Evolutionary conservation across 2,329 filamentous ascomycete species (phyloP).

Genomic region (Fonsecaea pedrosoi): DNA sequence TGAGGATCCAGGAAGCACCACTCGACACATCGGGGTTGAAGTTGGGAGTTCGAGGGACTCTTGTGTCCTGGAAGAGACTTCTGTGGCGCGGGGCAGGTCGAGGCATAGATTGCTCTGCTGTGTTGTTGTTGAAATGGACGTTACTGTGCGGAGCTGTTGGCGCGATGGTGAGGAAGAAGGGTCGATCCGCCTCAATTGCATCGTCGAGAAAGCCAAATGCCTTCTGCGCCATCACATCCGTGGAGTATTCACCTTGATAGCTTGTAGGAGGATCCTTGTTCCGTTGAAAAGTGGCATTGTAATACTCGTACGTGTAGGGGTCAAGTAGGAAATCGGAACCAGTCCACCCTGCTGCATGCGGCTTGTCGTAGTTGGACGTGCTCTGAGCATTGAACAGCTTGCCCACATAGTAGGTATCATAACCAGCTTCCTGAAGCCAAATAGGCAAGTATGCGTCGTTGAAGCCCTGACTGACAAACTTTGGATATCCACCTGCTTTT

Average conservation of each 20-base stretch:
- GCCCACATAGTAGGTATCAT: slow-evolving; percentile 62
- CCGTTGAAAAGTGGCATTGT: slow-evolving; percentile 68
- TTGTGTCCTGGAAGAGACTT: slow-evolving; percentile 65
- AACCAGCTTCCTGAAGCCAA: slow-evolving; percentile 60
- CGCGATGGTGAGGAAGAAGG: slow-evolving; percentile 72
- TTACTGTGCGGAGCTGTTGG: slow-evolving; percentile 72
- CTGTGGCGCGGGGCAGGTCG: slow-evolving; percentile 64
- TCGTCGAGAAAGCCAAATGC: slow-evolving; percentile 67
- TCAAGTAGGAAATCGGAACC: slow-evolving; percentile 54
- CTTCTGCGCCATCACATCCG: slow-evolving; percentile 66
- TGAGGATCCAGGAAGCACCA: slow-evolving; percentile 56
- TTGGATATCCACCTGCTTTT: slow-evolving; percentile 53
- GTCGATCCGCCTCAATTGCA: slow-evolving; percentile 59
- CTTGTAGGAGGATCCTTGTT: slow-evolving; percentile 63
- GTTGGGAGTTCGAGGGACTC: slow-evolving; percentile 66
- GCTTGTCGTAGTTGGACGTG: slow-evolving; percentile 56
- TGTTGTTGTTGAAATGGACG: slow-evolving; percentile 44
- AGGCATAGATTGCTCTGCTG: slow-evolving; percentile 38
- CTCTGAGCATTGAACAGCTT: slow-evolving; percentile 63
- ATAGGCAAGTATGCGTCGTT: slow-evolving; percentile 60
- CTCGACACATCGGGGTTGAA: slow-evolving; percentile 69
- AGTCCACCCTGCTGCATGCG: slow-evolving; percentile 48
- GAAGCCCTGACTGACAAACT: slow-evolving; percentile 59
- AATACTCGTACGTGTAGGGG: slow-evolving; percentile 68
- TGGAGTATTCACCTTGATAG: slow-evolving; percentile 62